phyloP scores from a whole-genome alignment of 1,284 basidiomycete species.

The Sporisorium graminicola region DNA sequence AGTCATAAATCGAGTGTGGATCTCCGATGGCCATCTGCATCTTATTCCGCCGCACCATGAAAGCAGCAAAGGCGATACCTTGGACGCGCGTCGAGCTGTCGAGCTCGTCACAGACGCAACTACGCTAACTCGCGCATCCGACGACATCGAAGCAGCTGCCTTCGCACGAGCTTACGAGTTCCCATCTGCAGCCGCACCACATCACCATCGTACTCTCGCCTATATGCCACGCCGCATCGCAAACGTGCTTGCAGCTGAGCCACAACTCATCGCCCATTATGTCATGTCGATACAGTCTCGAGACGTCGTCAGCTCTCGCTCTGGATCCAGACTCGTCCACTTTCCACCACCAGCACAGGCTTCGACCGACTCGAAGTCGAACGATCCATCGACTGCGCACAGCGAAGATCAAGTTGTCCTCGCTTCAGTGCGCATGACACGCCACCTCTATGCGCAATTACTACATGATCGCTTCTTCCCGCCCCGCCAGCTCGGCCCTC shows the following conservation, averaged over 20 bases:
- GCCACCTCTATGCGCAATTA: constrained; percentile 82
- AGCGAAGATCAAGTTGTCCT: constrained; percentile 22
- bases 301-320: constrained; percentile 72
- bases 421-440: constrained; percentile 48
- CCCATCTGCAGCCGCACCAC: constrained; percentile 79
- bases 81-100: constrained; percentile 55
- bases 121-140: constrained; percentile 74
- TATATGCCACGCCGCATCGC: constrained; percentile 84
- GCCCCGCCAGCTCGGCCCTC: constrained; percentile 84
- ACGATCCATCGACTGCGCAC: neutral
- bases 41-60: constrained; percentile 81
- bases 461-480: constrained; percentile 90
- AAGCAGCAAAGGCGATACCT: constrained; percentile 73
- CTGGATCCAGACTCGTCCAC: constrained; percentile 85
- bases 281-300: constrained; percentile 41
- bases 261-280: constrained; percentile 83
- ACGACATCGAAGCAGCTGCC: constrained; percentile 42
- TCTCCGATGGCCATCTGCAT: constrained; percentile 83
- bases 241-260: constrained; percentile 76
- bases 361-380: constrained; percentile 61
- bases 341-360: constrained; percentile 80
- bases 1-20: constrained; percentile 93
- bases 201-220: constrained; percentile 80
- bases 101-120: constrained; percentile 73
- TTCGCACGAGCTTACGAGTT: constrained; percentile 43